These are phyloP conservation scores for Boletus sensibilis DNA, from an alignment of 768 basidiomycete genomes.

Conservation along the genomic window DNA sequence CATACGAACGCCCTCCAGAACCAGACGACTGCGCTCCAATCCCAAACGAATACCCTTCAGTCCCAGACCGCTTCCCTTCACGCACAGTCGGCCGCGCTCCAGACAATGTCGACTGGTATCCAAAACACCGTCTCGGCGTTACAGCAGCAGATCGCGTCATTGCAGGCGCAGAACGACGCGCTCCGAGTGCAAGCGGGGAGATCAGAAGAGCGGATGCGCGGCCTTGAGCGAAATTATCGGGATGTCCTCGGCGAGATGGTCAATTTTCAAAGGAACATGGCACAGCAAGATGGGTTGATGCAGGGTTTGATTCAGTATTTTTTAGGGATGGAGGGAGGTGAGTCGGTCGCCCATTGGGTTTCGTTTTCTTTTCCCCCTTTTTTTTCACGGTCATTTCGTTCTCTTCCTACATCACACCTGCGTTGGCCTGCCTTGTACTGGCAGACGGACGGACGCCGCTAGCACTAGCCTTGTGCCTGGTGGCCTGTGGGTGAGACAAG, in stretches of 20 bases:
- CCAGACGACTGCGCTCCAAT: conserved; percentile 29
- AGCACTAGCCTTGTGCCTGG: neutral
- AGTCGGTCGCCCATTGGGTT: conserved; percentile 28
- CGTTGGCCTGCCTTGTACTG: neutral
- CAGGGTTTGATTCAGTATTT: conserved; percentile 81
- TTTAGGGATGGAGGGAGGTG: conserved; percentile 64
- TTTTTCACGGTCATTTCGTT: neutral
- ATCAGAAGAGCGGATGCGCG: conserved; percentile 53
- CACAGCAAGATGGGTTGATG: conserved; percentile 82
- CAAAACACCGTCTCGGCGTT: conserved; percentile 26
- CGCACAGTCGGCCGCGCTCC: conserved; percentile 33
- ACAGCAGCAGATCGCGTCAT: conserved; percentile 30
- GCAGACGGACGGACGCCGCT: neutral
- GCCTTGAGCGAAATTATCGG: conserved; percentile 63
- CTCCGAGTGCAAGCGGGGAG: conserved; percentile 31
- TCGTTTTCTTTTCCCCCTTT: neutral
- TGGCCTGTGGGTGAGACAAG: neutral
- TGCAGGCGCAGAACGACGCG: conserved; percentile 31
- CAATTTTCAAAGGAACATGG: conserved; percentile 69
- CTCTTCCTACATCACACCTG: neutral
- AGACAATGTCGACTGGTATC: conserved; percentile 30
- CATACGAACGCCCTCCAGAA: conserved; percentile 31
- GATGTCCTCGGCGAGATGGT: conserved; percentile 71
- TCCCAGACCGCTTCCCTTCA: conserved; percentile 36
- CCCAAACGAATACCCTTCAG: conserved; percentile 28